Evolutionary conservation across 495 filamentous ascomycete species (phyloP).

Genomic region (Schizothecium vesticola): DNA sequence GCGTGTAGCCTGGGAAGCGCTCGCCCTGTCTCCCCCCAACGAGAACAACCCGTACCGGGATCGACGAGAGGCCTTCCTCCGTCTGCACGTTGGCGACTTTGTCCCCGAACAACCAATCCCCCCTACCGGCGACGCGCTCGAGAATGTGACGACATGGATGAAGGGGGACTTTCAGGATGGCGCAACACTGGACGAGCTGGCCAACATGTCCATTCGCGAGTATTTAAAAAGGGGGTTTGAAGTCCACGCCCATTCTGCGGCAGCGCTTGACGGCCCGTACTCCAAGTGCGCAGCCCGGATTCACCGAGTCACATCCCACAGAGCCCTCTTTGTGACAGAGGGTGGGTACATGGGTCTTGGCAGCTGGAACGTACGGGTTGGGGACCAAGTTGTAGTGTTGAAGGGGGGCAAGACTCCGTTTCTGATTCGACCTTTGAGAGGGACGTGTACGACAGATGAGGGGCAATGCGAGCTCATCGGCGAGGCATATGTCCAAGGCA

Average conservation of each 20-base stretch:
- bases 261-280: neutral
- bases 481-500: constrained; percentile 1
- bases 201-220: neutral
- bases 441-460: too few species aligned
- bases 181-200: neutral
- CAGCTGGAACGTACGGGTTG: neutral
- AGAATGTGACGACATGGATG: neutral
- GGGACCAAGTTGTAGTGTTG: constrained; percentile 1
- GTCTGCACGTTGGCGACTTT: neutral
- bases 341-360: neutral
- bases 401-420: neutral
- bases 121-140: neutral
- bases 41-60: neutral
- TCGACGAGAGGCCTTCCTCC: neutral
- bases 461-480: neutral
- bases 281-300: neutral
- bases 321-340: neutral
- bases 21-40: neutral
- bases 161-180: neutral
- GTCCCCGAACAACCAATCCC: neutral
- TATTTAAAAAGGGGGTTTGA: neutral
- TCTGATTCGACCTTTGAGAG: neutral
- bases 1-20: neutral
- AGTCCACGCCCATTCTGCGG: neutral
- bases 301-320: neutral